These are phyloP conservation scores for Cylindrotheca closterium DNA, from an alignment of 108 stramenopile genomes.

Conservation along the genomic window DNA sequence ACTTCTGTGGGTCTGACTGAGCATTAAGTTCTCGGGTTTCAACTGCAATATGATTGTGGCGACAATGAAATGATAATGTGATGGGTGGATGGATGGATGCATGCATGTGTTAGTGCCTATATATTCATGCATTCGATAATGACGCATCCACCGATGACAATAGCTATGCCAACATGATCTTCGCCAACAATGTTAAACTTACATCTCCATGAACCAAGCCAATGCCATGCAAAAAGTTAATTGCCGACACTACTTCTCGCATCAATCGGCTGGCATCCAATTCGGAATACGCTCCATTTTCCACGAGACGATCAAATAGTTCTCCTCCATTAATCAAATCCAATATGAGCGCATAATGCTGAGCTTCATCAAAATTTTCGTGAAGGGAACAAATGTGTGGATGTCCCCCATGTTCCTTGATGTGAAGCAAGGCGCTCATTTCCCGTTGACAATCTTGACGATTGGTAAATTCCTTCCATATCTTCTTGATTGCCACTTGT, in stretches of 20 bases:
- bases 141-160: too few relatives aligned
- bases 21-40: conserved; percentile 77
- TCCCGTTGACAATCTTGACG: conserved; percentile 59
- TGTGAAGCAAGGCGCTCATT: conserved; percentile 68
- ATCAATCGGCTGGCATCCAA: conserved; percentile 59
- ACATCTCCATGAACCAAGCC: conserved; percentile 65
- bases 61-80: background rate
- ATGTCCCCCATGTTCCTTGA: conserved; percentile 69
- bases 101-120: background rate
- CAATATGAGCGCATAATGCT: conserved; percentile 65
- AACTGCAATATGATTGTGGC: conserved; percentile 7
- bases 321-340: conserved; percentile 72
- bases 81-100: background rate
- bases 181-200: background rate
- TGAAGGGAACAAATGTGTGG: conserved; percentile 68
- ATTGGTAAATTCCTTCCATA: conserved; percentile 71
- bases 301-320: conserved; percentile 74
- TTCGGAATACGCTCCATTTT: conserved; percentile 67
- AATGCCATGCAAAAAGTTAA: conserved; percentile 68
- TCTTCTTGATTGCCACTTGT: conserved; percentile 72
- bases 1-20: conserved; percentile 50
- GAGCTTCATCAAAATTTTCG: conserved; percentile 56
- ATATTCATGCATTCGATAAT: too few relatives aligned
- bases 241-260: conserved; percentile 59
- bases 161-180: too few relatives aligned